A percentile compares a stretch with the other conserved stretches of the same genome.
These are phyloP conservation scores for Mangifera indica DNA, from an alignment of 345 rosid genomes.

Conservation along the genomic window DNA sequence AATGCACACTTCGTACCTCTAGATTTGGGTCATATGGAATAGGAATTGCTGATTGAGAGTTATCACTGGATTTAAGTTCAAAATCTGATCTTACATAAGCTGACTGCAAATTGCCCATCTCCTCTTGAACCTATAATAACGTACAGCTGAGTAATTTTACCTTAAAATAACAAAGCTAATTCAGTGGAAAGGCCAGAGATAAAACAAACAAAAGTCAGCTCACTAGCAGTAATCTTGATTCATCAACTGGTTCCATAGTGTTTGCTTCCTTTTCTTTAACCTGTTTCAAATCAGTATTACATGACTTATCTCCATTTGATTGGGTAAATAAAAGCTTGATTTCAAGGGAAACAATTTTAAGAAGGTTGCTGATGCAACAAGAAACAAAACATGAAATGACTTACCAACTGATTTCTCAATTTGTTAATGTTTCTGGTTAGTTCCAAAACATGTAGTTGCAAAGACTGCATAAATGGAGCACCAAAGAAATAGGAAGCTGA, in stretches of 20 bases:
- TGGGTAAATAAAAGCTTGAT: background rate
- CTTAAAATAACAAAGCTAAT: slow-evolving; percentile 20
- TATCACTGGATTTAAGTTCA: slow-evolving; percentile 27
- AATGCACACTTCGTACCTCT: slow-evolving; percentile 34
- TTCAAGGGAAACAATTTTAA: background rate
- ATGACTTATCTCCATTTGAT: background rate
- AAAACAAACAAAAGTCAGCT: slow-evolving; percentile 24
- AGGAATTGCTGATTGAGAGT: slow-evolving; percentile 29
- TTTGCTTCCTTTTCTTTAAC: slow-evolving; percentile 47
- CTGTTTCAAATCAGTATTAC: slow-evolving; percentile 37
- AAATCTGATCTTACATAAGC: slow-evolving; percentile 25
- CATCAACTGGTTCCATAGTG: slow-evolving; percentile 31
- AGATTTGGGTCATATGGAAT: slow-evolving; percentile 24
- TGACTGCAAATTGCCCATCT: slow-evolving; percentile 22
- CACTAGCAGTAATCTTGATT: slow-evolving; percentile 40
- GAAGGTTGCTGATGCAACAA: slow-evolving; percentile 3
- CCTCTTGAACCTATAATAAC: slow-evolving; percentile 42
- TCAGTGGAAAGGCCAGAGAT: slow-evolving; percentile 15
- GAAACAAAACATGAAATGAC: slow-evolving; percentile 22
- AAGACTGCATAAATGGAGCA: slow-evolving; percentile 55
- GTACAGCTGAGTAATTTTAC: background rate
- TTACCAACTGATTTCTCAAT: slow-evolving; percentile 66
- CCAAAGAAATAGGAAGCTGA: slow-evolving; percentile 28
- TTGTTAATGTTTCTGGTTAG: slow-evolving; percentile 63
- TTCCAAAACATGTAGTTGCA: slow-evolving; percentile 87